phyloP scores from a whole-genome alignment of 1,139 yeast species.

The Pichia sp. region DNA sequence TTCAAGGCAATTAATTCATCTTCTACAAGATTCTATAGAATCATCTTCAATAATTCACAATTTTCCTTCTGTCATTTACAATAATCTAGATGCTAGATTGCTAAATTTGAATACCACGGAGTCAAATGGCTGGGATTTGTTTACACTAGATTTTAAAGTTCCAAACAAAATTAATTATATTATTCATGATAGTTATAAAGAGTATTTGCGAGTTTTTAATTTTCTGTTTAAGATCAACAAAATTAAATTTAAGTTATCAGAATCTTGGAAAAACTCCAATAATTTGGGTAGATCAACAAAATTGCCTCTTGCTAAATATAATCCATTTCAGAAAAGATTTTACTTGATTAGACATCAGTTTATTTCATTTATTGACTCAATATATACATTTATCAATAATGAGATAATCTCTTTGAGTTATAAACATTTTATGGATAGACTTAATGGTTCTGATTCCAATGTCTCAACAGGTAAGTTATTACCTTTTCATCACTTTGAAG shows the following conservation, averaged over 20 bases:
- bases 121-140: slow-evolving; percentile 79
- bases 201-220: slow-evolving; percentile 75
- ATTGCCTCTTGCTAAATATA: slow-evolving; percentile 27
- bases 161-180: slow-evolving; percentile 46
- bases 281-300: slow-evolving; percentile 22
- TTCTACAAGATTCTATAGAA: slow-evolving; percentile 59
- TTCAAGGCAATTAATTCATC: slow-evolving; percentile 56
- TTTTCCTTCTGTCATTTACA: slow-evolving; percentile 29
- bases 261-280: slow-evolving; percentile 38
- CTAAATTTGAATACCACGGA: slow-evolving; percentile 59
- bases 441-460: neutral
- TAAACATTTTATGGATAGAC: slow-evolving; percentile 19
- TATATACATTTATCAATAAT: slow-evolving; percentile 37
- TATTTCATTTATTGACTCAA: slow-evolving; percentile 34
- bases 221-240: slow-evolving; percentile 76
- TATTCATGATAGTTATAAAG: slow-evolving; percentile 38
- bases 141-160: slow-evolving; percentile 75
- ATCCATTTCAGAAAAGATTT: slow-evolving; percentile 22
- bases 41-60: slow-evolving; percentile 48
- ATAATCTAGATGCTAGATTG: slow-evolving; percentile 73
- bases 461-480: slow-evolving; percentile 1
- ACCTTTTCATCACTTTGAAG: neutral
- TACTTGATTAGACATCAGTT: slow-evolving; percentile 40
- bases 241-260: slow-evolving; percentile 42
- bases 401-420: slow-evolving; percentile 43